These are phyloP conservation scores for Spathaspora sp. DNA, from an alignment of 805 yeast species.

Conservation along the genomic window DNA sequence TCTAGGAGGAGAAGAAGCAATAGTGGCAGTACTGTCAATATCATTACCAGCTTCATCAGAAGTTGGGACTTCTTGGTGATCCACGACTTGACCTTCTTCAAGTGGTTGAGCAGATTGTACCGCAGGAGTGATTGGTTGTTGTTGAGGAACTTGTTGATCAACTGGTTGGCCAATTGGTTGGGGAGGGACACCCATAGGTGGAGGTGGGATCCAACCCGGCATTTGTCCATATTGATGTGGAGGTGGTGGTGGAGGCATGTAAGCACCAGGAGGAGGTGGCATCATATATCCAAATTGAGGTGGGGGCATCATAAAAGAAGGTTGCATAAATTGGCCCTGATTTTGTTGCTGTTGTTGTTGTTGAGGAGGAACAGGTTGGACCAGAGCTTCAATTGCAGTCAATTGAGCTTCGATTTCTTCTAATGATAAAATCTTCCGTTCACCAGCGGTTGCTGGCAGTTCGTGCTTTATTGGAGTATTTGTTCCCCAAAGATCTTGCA, in stretches of 20 bases:
- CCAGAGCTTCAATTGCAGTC: constrained; percentile 40
- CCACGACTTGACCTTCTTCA: constrained; percentile 2
- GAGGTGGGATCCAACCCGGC: constrained; percentile 23
- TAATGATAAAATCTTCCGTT: constrained; percentile 58
- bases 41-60: not conserved
- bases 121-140: not conserved
- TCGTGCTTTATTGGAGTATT: constrained; percentile 29
- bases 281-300: constrained; percentile 37
- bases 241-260: constrained; percentile 23
- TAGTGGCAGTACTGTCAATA: not conserved
- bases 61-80: constrained; percentile 1
- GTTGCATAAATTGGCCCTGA: constrained; percentile 14
- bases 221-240: constrained; percentile 26
- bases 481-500: constrained; percentile 44
- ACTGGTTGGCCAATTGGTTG: constrained; percentile 6
- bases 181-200: constrained; percentile 10
- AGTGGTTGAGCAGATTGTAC: not conserved
- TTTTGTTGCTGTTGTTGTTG: constrained; percentile 26
- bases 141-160: constrained; percentile 8
- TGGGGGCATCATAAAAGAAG: constrained; percentile 29
- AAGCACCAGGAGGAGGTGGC: constrained; percentile 41
- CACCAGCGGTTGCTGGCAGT: constrained; percentile 12
- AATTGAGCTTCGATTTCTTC: constrained; percentile 84
- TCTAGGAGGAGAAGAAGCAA: constrained; percentile 1
- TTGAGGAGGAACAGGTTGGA: constrained; percentile 16